Evolutionary conservation across 177 flowering plant species (phyloP).

Genomic region (Vitis hybrid): DNA sequence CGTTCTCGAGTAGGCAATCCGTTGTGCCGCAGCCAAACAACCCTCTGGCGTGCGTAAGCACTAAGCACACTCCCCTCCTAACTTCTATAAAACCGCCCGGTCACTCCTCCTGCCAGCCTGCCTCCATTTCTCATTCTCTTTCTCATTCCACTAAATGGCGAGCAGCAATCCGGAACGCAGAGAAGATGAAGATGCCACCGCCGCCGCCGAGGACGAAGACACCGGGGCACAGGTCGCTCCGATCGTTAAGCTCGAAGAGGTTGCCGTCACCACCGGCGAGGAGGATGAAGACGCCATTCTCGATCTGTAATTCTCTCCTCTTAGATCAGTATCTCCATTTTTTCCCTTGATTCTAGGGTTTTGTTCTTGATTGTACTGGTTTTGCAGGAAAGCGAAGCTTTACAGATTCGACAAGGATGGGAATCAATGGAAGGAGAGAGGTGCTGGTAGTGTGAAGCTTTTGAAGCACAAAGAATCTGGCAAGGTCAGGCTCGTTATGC

Average conservation of each 20-base stretch:
- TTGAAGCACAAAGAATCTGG: conserved; percentile 72
- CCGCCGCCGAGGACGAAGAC: conserved; percentile 79
- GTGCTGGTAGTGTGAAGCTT: conserved; percentile 86
- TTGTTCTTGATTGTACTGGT: neutral
- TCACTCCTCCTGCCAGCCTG: neutral
- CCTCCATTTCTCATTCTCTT: neutral
- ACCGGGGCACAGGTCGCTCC: conserved; percentile 96
- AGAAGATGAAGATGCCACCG: conserved; percentile 31
- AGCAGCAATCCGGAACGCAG: conserved; percentile 41
- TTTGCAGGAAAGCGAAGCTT: conserved; percentile 69
- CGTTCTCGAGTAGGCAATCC: too few relatives aligned
- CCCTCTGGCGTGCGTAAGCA: too few relatives aligned
- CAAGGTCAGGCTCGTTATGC: conserved; percentile 84
- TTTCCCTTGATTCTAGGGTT: conserved; percentile 5
- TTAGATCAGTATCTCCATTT: neutral
- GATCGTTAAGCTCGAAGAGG: conserved; percentile 83
- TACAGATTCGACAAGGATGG: conserved; percentile 86
- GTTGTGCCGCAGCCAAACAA: too few relatives aligned
- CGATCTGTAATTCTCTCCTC: conserved; percentile 59
- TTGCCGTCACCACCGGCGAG: conserved; percentile 88
- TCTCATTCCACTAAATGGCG: conserved; percentile 12
- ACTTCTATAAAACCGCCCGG: neutral
- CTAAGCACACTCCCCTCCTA: too few relatives aligned
- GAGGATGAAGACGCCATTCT: conserved; percentile 79
- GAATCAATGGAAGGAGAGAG: conserved; percentile 95